phyloP scores from a whole-genome alignment of 805 yeast species.

The Saccharomycopsis fibuligera region DNA sequence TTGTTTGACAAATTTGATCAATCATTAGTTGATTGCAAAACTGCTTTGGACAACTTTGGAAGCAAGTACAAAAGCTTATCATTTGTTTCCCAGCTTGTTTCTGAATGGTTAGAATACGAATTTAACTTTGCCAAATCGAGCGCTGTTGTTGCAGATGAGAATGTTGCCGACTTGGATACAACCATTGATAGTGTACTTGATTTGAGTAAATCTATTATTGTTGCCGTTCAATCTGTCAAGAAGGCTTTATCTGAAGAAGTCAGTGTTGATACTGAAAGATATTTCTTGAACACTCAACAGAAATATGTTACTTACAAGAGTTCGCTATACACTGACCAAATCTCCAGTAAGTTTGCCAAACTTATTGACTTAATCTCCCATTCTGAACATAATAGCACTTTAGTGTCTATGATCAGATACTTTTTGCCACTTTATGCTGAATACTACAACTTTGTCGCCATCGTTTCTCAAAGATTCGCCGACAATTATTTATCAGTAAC shows the following conservation, averaged over 20 bases:
- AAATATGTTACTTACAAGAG: constrained; percentile 37
- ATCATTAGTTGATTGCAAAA: constrained; percentile 25
- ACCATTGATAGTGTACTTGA: constrained; percentile 23
- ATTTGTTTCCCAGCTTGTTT: constrained; percentile 44
- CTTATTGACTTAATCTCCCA: constrained; percentile 12
- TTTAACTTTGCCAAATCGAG: constrained; percentile 24
- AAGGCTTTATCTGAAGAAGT: constrained; percentile 32
- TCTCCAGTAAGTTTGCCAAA: constrained; percentile 31
- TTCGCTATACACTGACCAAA: constrained; percentile 33
- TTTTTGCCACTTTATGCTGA: constrained; percentile 58
- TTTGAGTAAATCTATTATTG: constrained; percentile 51
- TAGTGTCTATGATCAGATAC: constrained; percentile 26
- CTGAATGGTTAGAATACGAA: constrained; percentile 37
- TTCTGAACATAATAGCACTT: neutral
- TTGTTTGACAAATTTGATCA: constrained; percentile 26
- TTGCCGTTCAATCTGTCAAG: constrained; percentile 58
- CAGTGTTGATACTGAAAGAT: constrained; percentile 52
- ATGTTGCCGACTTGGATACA: too few relatives aligned
- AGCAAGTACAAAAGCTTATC: constrained; percentile 26
- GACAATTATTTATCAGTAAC: constrained; percentile 47
- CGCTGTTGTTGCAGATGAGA: constrained; percentile 35
- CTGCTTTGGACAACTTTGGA: constrained; percentile 33
- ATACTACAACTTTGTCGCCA: constrained; percentile 44
- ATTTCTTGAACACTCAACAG: constrained; percentile 53
- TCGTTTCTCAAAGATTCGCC: constrained; percentile 28